Evolutionary conservation across 1,284 basidiomycete species (phyloP), one percentile per base, ranked within the genome.

Genomic region (Bjerkandera adusta): DNA sequence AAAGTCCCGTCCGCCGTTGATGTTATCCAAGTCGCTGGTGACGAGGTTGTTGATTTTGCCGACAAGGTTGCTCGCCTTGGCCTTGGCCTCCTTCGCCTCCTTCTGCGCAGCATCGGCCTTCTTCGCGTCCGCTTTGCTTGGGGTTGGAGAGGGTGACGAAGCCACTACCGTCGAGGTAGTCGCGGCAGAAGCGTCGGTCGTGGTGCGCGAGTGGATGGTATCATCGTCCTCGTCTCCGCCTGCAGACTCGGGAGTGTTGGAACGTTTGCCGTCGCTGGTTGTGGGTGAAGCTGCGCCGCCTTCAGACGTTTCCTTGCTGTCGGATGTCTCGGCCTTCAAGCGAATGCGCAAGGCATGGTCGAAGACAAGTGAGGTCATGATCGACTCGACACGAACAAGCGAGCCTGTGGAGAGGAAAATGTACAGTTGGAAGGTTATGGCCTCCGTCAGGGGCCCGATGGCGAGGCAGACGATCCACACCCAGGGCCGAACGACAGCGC

Each of bases 311-410:
- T 38, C 36, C 25, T 41, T 47, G 8, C 33, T 47, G 22, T 62
- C 59, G 2, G 57, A 42, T 1, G 65, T 62, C 53, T 79, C 75
- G 2, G 77, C 72, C 55, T 80, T 81, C 65, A 87, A 72, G 15
- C 85, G 74, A 33, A 88, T 78, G 30, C 84, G 75, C 3, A 88
- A 68, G 1, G 83, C 70, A 54, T 88, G 85, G 49, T 86, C 81
- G 57, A 88, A 86, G 5, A 89, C 65, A 3, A 88, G 71, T 53
- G 87, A 77, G 0, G 84, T 86, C 43, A 89, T 67, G 43, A 90
- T 73, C 2, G 74, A 73, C 60, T 89, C 82, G 5, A 66, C 59
- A 35, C 76, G 75, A 12, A 82, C 77, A 6, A 80, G 63, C 8
- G 68, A 67, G n/a, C 70, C 63, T 1, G 73, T 78, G 18, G 64